A percentile compares a stretch with the other conserved stretches of the same genome.
Conservation (phyloP, 1,284 basidiomycete species). For the Malassezia furfur region DNA sequence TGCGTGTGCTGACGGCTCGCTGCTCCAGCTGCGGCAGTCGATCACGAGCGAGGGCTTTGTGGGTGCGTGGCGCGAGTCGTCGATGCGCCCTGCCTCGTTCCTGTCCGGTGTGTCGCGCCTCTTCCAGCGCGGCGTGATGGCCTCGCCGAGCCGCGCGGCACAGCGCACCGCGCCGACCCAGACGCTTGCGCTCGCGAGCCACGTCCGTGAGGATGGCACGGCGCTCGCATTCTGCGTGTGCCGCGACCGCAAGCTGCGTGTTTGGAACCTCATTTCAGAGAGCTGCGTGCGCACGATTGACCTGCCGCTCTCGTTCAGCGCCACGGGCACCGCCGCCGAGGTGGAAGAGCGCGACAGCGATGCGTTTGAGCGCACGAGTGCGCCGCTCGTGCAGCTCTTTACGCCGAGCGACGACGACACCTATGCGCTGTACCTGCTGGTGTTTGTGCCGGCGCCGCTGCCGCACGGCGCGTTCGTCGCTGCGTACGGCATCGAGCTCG, state of each 20-base stretch:
- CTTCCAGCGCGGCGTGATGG: slow-evolving; percentile 23
- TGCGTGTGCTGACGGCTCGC: slow-evolving; percentile 34
- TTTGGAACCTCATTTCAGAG: slow-evolving; percentile 41
- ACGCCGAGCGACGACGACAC: slow-evolving; percentile 20
- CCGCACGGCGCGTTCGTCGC: slow-evolving; percentile 34
- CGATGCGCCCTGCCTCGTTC: slow-evolving; percentile 33
- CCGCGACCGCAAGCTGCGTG: slow-evolving; percentile 38
- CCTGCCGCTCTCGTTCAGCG: slow-evolving; percentile 22
- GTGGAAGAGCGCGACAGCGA: slow-evolving; percentile 2
- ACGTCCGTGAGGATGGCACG: slow-evolving; percentile 19
- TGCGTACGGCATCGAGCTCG: slow-evolving; percentile 37
- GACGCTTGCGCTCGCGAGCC: slow-evolving; percentile 28
- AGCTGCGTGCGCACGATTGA: slow-evolving; percentile 37
- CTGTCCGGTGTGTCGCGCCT: slow-evolving; percentile 35
- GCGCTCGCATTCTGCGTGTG: slow-evolving; percentile 34
- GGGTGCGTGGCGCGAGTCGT: slow-evolving; percentile 28
- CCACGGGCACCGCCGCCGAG: slow-evolving; percentile 15
- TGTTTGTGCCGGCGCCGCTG: slow-evolving; percentile 33
- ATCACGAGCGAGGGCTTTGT: slow-evolving; percentile 16
- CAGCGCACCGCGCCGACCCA: slow-evolving; percentile 18
- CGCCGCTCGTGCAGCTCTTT: slow-evolving; percentile 27
- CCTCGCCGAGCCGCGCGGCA: slow-evolving; percentile 21
- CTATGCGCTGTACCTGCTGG: slow-evolving; percentile 28
- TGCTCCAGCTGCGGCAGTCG: slow-evolving; percentile 31
- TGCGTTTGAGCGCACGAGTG: slow-evolving; percentile 20